Base-by-base conservation (phyloP, 1,284 basidiomycete genomes). In the Ganoderma multipileum region DNA sequence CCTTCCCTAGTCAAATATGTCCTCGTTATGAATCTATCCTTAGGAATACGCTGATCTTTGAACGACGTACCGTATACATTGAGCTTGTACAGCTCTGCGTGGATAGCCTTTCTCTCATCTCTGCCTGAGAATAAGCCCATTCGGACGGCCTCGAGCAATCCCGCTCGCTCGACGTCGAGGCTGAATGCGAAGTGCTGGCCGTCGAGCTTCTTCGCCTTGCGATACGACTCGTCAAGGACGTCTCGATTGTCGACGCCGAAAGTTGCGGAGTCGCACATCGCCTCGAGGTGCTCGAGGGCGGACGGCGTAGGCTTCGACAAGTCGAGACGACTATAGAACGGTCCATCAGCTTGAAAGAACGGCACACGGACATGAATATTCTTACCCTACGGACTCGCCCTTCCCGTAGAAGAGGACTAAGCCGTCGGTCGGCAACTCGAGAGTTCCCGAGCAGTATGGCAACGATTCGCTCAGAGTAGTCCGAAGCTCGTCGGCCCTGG, bases 201-300 rank as follows among this genome's bases (percentile, higher is more conserved):
- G 60, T 81, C 77, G 61, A 77, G 69, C 69, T 76, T 77, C 23
- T 72, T 71, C 8, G 75, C 74, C 61, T 74, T 76, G 18, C 74
- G 67, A 61, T 76, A 75, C 26, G 68, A 60, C 33, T 73, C 67
- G 68, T 79, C 75, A 2, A 72, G 52, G 7, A 79, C 77, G 62
- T 71, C 67, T 38, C 71, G n/a, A 2, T 72, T 28, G 55, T 73
- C 68, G n/a, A 67, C 47, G 3, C 77, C 77, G 55, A 76, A 78
- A 0, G 76, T 72, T 6, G 77, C 76, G 3, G 64, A 61, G 11
- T 74, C 72, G 64, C 77, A 79, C 8, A 67, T 59, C 11, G 63
- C 61, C 38, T 73, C 60, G 12, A 77, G 70, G n/a, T 67, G 50
- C 20, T 64, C 54, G 5, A 70, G 63, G 3, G 28, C 55, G 14